Base-by-base conservation (phyloP, 805 yeast species). In the Yarrowia yakushimensis region DNA sequence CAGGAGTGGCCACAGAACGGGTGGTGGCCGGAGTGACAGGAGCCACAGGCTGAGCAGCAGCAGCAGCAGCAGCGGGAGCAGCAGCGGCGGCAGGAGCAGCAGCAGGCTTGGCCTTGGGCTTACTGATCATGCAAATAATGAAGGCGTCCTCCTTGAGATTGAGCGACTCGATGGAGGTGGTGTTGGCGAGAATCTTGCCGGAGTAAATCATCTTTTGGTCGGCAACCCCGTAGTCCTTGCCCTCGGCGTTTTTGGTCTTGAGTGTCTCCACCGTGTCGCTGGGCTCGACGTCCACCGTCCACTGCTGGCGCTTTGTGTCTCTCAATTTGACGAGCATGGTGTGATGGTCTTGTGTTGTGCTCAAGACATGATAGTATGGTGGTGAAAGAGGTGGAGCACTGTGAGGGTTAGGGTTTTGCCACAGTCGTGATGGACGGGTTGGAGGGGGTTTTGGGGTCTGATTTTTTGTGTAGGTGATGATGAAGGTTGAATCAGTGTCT, bases 121-220 rank as follows among this genome's bases (percentile, higher is more conserved):
- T 84, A 39, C 92, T 82, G 59, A 91, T 82, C 98, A 94, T 93
- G 74, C 91, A 93, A 63, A 94, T 92, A 61, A 94, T 85, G 69
- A 91, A 93, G 69, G 90, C 97, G 41, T 80, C 85, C 34, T 87
- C 92, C 73, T 90, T 90, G 68, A 93, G 82, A 67, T 88, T 87
- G 73, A 85, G 86, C 8, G 82, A 80, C 57, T 81, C 87, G 64
- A 93, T 79, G 2, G 87, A 80, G 71, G 90, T 88, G 48, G 83
- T 88, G 77, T 94, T 96, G 70, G 84, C 90, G 57, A 94, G 83
- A 45, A 94, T 93, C 72, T 91, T 91, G 71, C 88, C 97, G 0
- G 97, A 90, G 73, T 87, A 94, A 65, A 94, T 96, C 71, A 94
- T 84, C 77, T 92, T 93, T 72, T 93, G 84, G 70, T 86, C 92